Conservation (phyloP, 1,284 basidiomycete genomes). For the Bjerkandera adusta region DNA sequence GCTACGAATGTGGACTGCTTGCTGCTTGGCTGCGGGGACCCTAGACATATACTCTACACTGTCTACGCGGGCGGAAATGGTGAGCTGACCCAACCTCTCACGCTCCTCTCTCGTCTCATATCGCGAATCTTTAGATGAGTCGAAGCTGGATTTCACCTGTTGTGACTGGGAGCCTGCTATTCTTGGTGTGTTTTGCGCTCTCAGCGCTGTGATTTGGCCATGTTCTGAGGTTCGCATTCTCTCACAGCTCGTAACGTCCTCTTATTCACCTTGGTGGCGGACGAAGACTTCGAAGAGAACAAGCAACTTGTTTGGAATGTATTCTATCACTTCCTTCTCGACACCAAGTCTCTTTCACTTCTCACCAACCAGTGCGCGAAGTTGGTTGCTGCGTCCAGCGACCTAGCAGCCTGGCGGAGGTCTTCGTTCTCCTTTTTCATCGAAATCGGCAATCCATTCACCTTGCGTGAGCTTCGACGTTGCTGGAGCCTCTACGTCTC, state of each 20-base stretch:
- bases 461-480: conserved; percentile 39
- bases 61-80: conserved; percentile 20
- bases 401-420: conserved; percentile 40
- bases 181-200: conserved; percentile 44
- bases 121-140: conserved; percentile 10
- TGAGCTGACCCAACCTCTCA: conserved; percentile 14
- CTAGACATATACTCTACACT: conserved; percentile 54
- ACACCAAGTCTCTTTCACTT: conserved; percentile 35
- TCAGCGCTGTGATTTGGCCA: background rate
- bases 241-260: conserved; percentile 41
- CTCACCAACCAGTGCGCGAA: conserved; percentile 44
- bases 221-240: background rate
- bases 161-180: conserved; percentile 57
- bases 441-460: conserved; percentile 35
- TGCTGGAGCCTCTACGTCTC: conserved; percentile 41
- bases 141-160: conserved; percentile 56
- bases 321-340: conserved; percentile 53
- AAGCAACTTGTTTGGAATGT: conserved; percentile 46
- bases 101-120: background rate
- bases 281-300: conserved; percentile 22
- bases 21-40: conserved; percentile 55
- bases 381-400: conserved; percentile 35
- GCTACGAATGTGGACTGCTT: conserved; percentile 38
- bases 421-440: conserved; percentile 40
- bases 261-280: conserved; percentile 35